These are phyloP conservation scores for Vinca minor DNA, from an alignment of 257 asterid genomes.

Conservation along the genomic window DNA sequence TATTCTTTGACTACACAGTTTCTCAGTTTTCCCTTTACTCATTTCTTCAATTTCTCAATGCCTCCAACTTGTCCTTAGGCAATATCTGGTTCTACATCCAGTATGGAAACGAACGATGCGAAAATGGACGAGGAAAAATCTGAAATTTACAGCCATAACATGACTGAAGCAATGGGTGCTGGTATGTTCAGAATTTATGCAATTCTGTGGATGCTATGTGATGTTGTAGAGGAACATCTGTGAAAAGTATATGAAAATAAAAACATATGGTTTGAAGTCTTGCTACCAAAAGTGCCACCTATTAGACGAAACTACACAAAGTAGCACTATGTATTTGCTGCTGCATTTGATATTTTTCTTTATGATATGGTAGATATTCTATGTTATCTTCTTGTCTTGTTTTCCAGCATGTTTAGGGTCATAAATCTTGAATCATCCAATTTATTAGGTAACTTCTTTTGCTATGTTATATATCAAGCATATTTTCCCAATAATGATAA, in stretches of 20 bases:
- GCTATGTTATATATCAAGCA: too few species aligned
- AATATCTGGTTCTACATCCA: conserved; percentile 52
- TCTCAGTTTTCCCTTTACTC: not conserved
- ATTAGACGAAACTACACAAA: not conserved
- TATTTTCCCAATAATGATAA: conserved; percentile 8
- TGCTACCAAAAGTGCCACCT: too few species aligned
- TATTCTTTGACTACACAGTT: too few species aligned
- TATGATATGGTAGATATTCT: not conserved
- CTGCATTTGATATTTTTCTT: not conserved
- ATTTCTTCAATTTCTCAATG: not conserved
- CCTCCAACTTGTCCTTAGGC: conserved; percentile 35
- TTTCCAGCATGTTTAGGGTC: not conserved
- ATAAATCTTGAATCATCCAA: not conserved
- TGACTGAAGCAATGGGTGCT: conserved; percentile 99
- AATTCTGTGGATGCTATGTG: not conserved
- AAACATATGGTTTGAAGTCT: too few species aligned
- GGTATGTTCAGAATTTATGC: conserved; percentile 39
- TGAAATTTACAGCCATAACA: conserved; percentile 69
- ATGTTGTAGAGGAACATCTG: conserved; percentile 5
- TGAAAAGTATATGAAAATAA: not conserved
- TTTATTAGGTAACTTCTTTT: not conserved
- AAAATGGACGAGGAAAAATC: conserved; percentile 50
- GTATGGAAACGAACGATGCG: conserved; percentile 40
- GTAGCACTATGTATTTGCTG: not conserved
- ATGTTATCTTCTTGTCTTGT: not conserved